phyloP scores from a whole-genome alignment of 352 stramenopile species.

The Pythium aquatile region DNA sequence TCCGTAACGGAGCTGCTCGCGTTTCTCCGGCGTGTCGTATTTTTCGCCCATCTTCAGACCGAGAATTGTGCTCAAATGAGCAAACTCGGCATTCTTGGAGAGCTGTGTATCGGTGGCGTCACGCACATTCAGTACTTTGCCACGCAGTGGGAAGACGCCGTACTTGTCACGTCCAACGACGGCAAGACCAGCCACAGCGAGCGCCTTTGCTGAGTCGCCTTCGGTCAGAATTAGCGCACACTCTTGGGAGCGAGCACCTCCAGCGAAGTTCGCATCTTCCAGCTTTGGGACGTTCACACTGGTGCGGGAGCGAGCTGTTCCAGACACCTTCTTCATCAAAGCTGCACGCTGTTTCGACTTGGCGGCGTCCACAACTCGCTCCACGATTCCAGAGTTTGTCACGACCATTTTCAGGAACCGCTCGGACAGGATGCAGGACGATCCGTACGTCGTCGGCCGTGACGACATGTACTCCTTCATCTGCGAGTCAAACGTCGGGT shows the following conservation, averaged over 20 bases:
- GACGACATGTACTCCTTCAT: constrained; percentile 99
- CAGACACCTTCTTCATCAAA: constrained; percentile 90
- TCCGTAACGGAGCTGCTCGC: constrained; percentile 95
- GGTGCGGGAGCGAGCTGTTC: constrained; percentile 46
- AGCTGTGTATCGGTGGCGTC: constrained; percentile 85
- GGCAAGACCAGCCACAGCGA: constrained; percentile 97
- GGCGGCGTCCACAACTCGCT: constrained; percentile 90
- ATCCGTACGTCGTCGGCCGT: constrained; percentile 81
- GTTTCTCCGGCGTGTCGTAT: constrained; percentile 93
- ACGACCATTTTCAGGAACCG: constrained; percentile 94
- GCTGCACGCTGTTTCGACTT: constrained; percentile 93
- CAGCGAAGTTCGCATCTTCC: constrained; percentile 98
- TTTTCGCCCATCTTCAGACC: constrained; percentile 95
- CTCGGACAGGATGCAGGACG: constrained; percentile 91
- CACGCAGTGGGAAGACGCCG: constrained; percentile 98
- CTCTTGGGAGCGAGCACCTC: constrained; percentile 88
- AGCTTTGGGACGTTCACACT: constrained; percentile 97
- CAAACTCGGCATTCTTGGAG: constrained; percentile 93
- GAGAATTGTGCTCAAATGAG: constrained; percentile 97
- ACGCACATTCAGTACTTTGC: constrained; percentile 93
- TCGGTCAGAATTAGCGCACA: constrained; percentile 99
- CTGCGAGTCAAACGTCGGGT: constrained; percentile 99
- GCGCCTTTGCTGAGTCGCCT: constrained; percentile 98
- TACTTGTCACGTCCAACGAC: constrained; percentile 98
- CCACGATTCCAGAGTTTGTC: constrained; percentile 94